Base-by-base conservation (phyloP, 1,284 basidiomycete genomes). In the Heterobasidion occidentale region DNA sequence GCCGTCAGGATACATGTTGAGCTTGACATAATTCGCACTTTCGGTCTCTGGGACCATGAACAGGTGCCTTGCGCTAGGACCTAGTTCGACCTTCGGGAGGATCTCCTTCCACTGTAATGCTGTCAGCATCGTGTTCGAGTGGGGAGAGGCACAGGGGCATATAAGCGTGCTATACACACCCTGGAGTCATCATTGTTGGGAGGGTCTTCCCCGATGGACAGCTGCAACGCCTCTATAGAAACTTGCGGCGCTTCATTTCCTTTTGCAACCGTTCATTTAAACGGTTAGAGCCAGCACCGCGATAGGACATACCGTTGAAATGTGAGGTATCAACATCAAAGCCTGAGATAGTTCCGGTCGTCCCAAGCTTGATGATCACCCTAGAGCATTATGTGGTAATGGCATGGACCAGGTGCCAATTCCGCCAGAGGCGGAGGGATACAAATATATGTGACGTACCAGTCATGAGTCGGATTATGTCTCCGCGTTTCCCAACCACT, bases 271-370 rank as follows among this genome's bases (percentile, higher is more conserved):
- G n/a, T 50, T 52, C 15, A 49, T 33, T 34, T 46, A 47, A 33
- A 53, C 9, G 9, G 46, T 54, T 36, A 57, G 45, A 20, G 47
- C 17, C 5, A 20, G 44, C 27, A 27, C 52, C 56, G 36, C 12
- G 48, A 7, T 17, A 58, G 36, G 9, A 34, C 67, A 46, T 63
- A 86, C 96, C 96, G 62, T 87, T 92, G 74, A 99, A 99, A 69
- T 95, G 86, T n/a, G 89, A 79, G 1, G 96, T 99, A 69, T 99
- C 97, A 44, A 99, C 81, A 69, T 98, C 96, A 68, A 97, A 93
- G 1, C 94, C 94, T n/a, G 75, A 68, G 53, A 98, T 74, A 5
- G 77, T 79, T 0, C 92, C 92, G 7, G 84, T 77, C 0, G 91
- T 86, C 1, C 94, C 96, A 3, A 99, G 80, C 65, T 88, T 84